Conservation (phyloP, 2,329 filamentous ascomycete species). For the Dactylellina haptotyla region DNA sequence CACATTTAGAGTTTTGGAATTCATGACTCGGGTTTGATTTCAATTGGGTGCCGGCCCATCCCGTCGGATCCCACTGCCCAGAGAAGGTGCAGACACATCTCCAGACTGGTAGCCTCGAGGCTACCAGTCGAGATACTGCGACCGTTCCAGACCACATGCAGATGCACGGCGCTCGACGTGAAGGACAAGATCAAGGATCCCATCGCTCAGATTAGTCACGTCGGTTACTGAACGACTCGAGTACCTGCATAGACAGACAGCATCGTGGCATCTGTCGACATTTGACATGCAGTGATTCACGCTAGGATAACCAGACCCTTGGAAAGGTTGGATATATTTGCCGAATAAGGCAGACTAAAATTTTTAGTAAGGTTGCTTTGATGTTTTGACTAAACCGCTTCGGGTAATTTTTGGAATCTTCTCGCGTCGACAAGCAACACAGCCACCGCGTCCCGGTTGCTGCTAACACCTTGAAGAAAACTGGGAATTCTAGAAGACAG, state of each 20-base stretch:
- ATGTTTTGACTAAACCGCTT: slow-evolving; percentile 24
- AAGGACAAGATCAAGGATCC: too few species aligned
- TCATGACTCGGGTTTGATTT: too few species aligned
- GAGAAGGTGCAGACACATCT: too few species aligned
- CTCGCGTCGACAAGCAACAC: slow-evolving; percentile 31
- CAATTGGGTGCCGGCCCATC: too few species aligned
- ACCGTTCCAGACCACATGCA: not conserved
- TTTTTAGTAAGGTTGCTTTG: slow-evolving; percentile 20
- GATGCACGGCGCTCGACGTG: not conserved
- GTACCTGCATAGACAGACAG: slow-evolving; percentile 40
- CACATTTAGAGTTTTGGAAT: too few species aligned
- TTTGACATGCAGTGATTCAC: slow-evolving; percentile 19
- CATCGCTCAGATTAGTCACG: not conserved
- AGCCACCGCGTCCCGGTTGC: slow-evolving; percentile 31
- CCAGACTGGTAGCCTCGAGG: too few species aligned
- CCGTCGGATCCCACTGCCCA: too few species aligned
- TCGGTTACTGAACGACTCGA: slow-evolving; percentile 4
- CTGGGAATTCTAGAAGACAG: slow-evolving; percentile 18
- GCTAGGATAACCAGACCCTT: not conserved
- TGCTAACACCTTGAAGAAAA: slow-evolving; percentile 8
- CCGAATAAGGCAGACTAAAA: slow-evolving; percentile 9
- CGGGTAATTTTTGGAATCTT: slow-evolving; percentile 33
- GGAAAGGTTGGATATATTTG: slow-evolving; percentile 17
- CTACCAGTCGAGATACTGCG: too few species aligned
- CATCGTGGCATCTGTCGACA: slow-evolving; percentile 30